Evolutionary conservation across 75 land plant species (phyloP).

Genomic region (Adiantum capillusveneris): DNA sequence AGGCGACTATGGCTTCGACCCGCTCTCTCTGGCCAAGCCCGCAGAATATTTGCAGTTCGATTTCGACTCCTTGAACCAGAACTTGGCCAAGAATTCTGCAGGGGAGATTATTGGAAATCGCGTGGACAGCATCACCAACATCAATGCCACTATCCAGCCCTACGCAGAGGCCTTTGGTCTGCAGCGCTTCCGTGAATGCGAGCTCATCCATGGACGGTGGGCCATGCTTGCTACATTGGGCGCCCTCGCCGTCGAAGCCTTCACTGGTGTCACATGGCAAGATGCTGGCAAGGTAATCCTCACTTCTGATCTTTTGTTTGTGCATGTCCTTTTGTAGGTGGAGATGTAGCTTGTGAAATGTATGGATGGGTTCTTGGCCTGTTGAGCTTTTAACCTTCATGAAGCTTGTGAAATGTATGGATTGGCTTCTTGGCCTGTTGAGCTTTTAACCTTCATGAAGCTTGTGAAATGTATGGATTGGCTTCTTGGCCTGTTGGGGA

Average conservation of each 20-base stretch:
- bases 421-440: neutral
- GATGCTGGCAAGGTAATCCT: slow-evolving; percentile 86
- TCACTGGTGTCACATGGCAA: slow-evolving; percentile 97
- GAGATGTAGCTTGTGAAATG: neutral
- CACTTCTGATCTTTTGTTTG: neutral
- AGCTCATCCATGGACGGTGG: slow-evolving; percentile 92
- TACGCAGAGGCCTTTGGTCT: slow-evolving; percentile 28
- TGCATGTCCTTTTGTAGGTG: neutral
- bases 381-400: neutral
- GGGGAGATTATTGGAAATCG: slow-evolving; percentile 41
- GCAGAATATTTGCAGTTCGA: slow-evolving; percentile 87
- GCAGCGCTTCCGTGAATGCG: slow-evolving; percentile 71
- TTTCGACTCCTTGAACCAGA: slow-evolving; percentile 86
- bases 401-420: too few relatives aligned
- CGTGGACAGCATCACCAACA: slow-evolving; percentile 19
- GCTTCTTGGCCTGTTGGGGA: neutral
- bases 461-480: neutral
- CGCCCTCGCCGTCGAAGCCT: slow-evolving; percentile 84
- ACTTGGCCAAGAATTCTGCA: slow-evolving; percentile 73
- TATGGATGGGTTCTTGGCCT: neutral
- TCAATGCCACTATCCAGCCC: slow-evolving; percentile 61
- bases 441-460: neutral
- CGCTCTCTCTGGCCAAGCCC: slow-evolving; percentile 84
- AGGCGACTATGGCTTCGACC: slow-evolving; percentile 99
- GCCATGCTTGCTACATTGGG: slow-evolving; percentile 94